Base-by-base conservation (phyloP, 352 stramenopile species). In the Lagenidium giganteum region DNA sequence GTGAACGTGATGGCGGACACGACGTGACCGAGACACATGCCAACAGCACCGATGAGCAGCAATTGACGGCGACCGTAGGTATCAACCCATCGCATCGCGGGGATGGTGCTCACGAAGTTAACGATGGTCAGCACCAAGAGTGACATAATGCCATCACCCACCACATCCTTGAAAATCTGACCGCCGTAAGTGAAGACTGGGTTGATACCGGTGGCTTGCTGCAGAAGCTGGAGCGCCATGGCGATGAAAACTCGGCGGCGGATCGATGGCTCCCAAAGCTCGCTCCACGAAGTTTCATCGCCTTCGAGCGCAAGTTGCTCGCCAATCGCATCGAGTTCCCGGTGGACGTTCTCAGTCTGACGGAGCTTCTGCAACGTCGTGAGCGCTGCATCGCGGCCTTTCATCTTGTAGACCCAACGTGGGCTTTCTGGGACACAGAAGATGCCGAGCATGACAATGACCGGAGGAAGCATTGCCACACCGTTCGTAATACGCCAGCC, bases 371-470 rank as follows among this genome's bases (percentile, higher is more conserved):
- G 51, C 7, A 86, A 46, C 5, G 43, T 47, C 4, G 17, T 23
- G 17, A 55, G 34, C 0, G 67, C 70, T 3, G 46, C 60, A 0
- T 68, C 47, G 9, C 52, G 46, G 5, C 67, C 62, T n/a, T 67
- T 64, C 21, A 64, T 34, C 43, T 70, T 51, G 54, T 74, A 78
- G 12, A 69, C 20, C 64, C 64, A 86, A 6, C 65, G 64, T 8
- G 73, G 70, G 26, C 48, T 70, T 41, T 83, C 73, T 3, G 67
- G 67, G 8, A 86, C 54, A 12, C 42, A 71, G 38, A 63, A 69
- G 36, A 81, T 69, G 18, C 53, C 54, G 21, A 65, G 29, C 51
- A 75, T 58, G 3, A 83, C 68, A 22, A 78, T 42, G 3, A 71
- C 21, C 3, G 66, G 59, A 3, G 66, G 44, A 0, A 59, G 13